Evolutionary conservation across 306 rosid species (phyloP).

Genomic region (Castanea crenata): DNA sequence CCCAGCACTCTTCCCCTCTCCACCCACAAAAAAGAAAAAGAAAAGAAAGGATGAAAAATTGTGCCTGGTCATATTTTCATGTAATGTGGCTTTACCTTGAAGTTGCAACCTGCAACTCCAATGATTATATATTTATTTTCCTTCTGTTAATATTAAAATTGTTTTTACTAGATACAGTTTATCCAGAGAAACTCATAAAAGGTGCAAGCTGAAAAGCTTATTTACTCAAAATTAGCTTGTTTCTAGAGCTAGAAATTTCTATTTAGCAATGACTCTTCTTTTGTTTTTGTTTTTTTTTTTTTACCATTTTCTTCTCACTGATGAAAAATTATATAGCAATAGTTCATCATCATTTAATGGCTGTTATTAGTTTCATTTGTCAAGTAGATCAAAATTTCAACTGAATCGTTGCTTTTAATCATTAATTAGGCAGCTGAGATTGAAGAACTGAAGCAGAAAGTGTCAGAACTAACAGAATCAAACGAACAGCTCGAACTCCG

Average conservation of each 20-base stretch:
- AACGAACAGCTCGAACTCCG: slow-evolving; percentile 71
- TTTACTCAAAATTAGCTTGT: not conserved
- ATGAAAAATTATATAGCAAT: not conserved
- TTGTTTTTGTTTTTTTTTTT: not conserved
- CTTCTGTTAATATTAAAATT: not conserved
- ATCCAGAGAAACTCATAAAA: not conserved
- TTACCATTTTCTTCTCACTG: not conserved
- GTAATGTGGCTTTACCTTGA: no score
- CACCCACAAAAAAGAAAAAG: no score
- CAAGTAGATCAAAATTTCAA: slow-evolving; percentile 13
- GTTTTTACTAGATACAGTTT: not conserved
- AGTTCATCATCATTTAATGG: slow-evolving; percentile 8
- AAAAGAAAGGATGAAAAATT: no score
- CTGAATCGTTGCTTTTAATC: slow-evolving; percentile 17
- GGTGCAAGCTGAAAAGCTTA: slow-evolving; percentile 1
- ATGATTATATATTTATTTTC: no score
- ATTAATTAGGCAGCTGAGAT: slow-evolving; percentile 52
- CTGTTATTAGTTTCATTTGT: slow-evolving; percentile 8
- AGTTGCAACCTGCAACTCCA: no score
- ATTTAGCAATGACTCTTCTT: not conserved
- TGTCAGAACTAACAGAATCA: slow-evolving; percentile 58
- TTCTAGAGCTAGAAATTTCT: slow-evolving; percentile 6
- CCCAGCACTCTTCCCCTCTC: no score
- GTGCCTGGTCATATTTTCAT: no score
- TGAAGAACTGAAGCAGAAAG: slow-evolving; percentile 66